phyloP scores from a whole-genome alignment of 2,329 filamentous ascomycete genomes.

The Hypoxylon sp. region DNA sequence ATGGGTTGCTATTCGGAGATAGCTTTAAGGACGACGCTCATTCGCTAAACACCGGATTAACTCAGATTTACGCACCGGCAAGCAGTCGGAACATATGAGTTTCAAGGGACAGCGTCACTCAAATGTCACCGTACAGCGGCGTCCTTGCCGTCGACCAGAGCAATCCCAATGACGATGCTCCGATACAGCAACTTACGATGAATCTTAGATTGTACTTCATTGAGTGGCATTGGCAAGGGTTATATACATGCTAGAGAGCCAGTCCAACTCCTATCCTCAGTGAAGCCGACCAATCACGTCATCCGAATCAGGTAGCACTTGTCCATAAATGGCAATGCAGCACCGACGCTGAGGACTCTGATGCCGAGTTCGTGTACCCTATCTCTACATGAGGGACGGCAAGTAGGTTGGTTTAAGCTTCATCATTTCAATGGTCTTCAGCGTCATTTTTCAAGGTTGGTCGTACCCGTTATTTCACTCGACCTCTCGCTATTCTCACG shows the following conservation, averaged over 20 bases:
- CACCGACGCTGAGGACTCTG: slow-evolving; percentile 10
- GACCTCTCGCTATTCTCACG: no score
- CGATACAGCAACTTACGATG: no score
- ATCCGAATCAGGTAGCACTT: neutral
- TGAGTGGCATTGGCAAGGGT: slow-evolving; percentile 11
- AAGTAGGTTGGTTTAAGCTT: neutral
- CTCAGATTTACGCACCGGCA: no score
- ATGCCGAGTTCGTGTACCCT: neutral
- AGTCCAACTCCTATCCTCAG: neutral
- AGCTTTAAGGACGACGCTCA: neutral
- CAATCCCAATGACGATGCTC: no score
- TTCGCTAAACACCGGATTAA: neutral
- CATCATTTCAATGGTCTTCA: no score
- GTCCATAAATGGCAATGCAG: slow-evolving; percentile 14
- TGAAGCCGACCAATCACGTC: neutral
- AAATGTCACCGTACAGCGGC: no score
- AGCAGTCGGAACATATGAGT: neutral
- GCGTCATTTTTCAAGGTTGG: no score
- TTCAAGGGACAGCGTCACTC: no score
- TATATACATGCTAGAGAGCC: no score
- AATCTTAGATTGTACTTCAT: neutral
- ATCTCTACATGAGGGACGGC: neutral
- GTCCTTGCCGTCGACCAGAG: no score
- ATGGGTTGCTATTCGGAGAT: no score
- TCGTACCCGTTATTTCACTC: no score